phyloP scores from a whole-genome alignment of 1,284 basidiomycete species.

The Flammula alnicola region DNA sequence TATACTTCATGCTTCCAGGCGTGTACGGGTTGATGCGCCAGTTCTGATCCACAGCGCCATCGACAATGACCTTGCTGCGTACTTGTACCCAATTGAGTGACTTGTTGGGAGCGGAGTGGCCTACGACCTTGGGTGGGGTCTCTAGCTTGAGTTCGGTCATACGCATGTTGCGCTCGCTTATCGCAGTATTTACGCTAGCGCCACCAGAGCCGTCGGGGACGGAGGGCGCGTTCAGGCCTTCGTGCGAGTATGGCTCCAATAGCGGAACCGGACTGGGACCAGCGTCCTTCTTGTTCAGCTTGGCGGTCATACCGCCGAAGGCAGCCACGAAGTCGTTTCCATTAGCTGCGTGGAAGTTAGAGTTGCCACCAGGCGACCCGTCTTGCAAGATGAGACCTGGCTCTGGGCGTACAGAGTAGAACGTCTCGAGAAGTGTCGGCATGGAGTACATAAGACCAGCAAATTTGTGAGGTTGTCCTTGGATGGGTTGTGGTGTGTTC shows the following conservation, averaged over 20 bases:
- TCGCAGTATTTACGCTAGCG: slow-evolving; percentile 4
- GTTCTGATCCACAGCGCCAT: slow-evolving; percentile 3
- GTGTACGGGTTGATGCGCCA: slow-evolving; percentile 9
- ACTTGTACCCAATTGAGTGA: slow-evolving; percentile 2
- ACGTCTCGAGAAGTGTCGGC: slow-evolving; percentile 55
- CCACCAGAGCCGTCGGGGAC: slow-evolving; percentile 4
- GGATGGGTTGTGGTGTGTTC: slow-evolving; percentile 48
- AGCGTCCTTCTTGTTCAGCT: slow-evolving; percentile 20
- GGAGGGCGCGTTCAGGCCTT: slow-evolving; percentile 14
- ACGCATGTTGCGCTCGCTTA: slow-evolving; percentile 22
- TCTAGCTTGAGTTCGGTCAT: slow-evolving; percentile 16
- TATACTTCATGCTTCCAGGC: slow-evolving; percentile 26
- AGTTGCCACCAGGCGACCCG: slow-evolving; percentile 8
- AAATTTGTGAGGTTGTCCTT: slow-evolving; percentile 64
- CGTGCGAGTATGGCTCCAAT: slow-evolving; percentile 18
- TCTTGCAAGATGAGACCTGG: slow-evolving; percentile 61
- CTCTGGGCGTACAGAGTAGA: slow-evolving; percentile 52
- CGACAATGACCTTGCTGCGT: slow-evolving; percentile 8
- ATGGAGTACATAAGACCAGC: slow-evolving; percentile 67
- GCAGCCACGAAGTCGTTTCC: slow-evolving; percentile 31
- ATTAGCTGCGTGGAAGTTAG: background rate
- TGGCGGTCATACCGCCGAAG: slow-evolving; percentile 43
- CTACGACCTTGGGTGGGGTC: slow-evolving; percentile 24
- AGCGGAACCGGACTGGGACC: slow-evolving; percentile 13
- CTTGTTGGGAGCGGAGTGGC: slow-evolving; percentile 10